phyloP scores from a whole-genome alignment of 148 eudicot species.

The Vaccinium macrocarpon region DNA sequence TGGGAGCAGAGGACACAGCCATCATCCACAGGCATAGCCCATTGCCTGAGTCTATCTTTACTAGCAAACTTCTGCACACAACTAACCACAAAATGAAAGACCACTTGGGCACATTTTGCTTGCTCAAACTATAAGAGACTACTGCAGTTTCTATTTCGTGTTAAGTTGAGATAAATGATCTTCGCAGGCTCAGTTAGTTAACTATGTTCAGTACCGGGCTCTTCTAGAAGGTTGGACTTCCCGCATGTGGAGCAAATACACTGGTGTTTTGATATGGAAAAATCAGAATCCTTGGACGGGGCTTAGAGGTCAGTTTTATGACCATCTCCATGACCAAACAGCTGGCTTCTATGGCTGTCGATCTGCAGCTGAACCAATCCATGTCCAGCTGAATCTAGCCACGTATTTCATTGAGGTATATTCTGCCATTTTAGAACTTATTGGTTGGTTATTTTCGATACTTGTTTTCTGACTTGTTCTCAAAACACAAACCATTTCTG shows the following conservation, averaged over 20 bases:
- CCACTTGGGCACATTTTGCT: background rate
- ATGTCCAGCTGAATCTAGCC: slow-evolving; percentile 90
- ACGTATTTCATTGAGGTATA: slow-evolving; percentile 77
- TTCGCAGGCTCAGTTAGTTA: slow-evolving; percentile 86
- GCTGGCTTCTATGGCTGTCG: slow-evolving; percentile 98
- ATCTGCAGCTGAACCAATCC: slow-evolving; percentile 93
- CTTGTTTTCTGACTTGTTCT: background rate
- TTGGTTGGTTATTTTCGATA: background rate
- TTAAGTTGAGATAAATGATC: slow-evolving; percentile 17
- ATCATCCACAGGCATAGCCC: background rate
- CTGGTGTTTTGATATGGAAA: slow-evolving; percentile 97
- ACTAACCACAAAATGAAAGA: background rate
- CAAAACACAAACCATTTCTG: background rate
- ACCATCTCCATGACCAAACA: slow-evolving; percentile 96
- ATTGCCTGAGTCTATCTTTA: background rate
- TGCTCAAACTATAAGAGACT: background rate
- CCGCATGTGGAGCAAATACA: slow-evolving; percentile 95
- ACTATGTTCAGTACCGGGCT: slow-evolving; percentile 93
- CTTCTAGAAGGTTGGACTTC: slow-evolving; percentile 94
- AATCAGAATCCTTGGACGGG: slow-evolving; percentile 99
- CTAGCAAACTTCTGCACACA: background rate
- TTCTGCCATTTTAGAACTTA: slow-evolving; percentile 1
- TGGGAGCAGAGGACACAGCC: background rate
- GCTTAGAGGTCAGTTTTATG: slow-evolving; percentile 97
- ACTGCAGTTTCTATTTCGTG: slow-evolving; percentile 11